A percentile compares a stretch with the other conserved stretches of the same genome.
Conservation (phyloP, 1,284 basidiomycete genomes). For the Puccinia horiana region DNA sequence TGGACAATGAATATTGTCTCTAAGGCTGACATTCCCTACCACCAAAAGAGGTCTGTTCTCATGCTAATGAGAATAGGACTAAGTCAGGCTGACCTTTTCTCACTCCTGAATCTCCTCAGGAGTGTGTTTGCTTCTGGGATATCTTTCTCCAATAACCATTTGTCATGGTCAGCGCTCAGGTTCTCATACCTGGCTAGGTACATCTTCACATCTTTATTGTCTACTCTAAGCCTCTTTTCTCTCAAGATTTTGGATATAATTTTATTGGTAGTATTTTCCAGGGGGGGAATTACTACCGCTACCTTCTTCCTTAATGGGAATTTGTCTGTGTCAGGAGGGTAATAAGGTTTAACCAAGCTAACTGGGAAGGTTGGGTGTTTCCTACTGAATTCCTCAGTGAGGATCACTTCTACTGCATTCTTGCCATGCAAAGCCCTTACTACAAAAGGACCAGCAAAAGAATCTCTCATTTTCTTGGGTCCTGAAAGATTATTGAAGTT, state of each 20-base stretch:
- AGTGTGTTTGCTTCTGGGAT: no score
- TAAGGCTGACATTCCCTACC: no score
- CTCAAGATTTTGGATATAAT: neutral
- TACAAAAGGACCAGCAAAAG: neutral
- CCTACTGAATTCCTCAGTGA: neutral
- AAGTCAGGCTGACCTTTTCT: no score
- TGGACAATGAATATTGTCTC: no score
- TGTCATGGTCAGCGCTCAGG: neutral
- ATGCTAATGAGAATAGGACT: no score
- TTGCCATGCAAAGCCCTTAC: neutral
- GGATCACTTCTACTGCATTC: constrained; percentile 7
- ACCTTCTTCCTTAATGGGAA: neutral
- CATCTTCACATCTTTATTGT: neutral
- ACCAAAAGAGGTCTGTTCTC: no score
- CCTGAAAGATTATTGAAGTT: neutral
- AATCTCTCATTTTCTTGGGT: neutral
- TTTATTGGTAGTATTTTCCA: neutral
- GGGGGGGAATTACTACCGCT: neutral
- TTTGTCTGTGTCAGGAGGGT: neutral
- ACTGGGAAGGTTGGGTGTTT: neutral
- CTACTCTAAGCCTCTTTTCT: no score
- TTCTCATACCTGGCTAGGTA: neutral
- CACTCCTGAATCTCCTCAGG: no score
- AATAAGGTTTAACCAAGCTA: no score
- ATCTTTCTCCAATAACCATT: neutral